Base-by-base conservation (phyloP, 2,329 filamentous ascomycete genomes). In the Beauveria varroae region DNA sequence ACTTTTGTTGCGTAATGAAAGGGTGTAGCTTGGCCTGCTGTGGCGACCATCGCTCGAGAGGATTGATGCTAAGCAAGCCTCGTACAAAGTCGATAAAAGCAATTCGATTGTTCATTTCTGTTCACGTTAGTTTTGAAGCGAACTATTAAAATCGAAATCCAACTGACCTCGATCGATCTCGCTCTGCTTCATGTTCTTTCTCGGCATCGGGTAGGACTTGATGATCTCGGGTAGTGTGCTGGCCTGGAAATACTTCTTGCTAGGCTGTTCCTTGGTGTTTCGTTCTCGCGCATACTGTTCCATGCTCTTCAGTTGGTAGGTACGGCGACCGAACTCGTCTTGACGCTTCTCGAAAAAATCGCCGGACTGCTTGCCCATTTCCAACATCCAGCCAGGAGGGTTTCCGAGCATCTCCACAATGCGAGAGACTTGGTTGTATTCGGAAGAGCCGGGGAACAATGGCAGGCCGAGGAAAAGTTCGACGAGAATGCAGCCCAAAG, bases 181-280 rank as follows among this genome's bases (percentile, higher is more conserved):
- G 67, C 86, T 90, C 73, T 89, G 92, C 79, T 99, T 99, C 95
- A 99, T 99, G 71, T 97, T 97, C 79, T 99, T 99, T 70, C 95
- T 84, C 53, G 95, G 95, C 93, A 99, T 97, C 6, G 95, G 90
- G 72, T 99, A 99, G 61, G 90, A 92, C 72, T 96, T 91, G 77
- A 99, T 98, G 65, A 99, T 99, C 67, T 99, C 95, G 4, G 93
- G 93, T 58, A 99, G 78, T 1, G 92, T 96, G 46, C 86, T 97
- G 41, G 93, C 92, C 68, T 93, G 90, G 78, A 99, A 99, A 75
- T 99, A 99, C 76, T 98, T 98, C 81, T 99, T 99, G 84, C 95
- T 99, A 24, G 95, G 95, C 74, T 98, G 95, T 75, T 99, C 95
- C 74, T 99, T 99, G 41, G 92, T 95, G 63, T 90, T 90, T 72